Evolutionary conservation across 192 early-diverging fungal genomes (phyloP).

Genomic region (Podila verticillata): DNA sequence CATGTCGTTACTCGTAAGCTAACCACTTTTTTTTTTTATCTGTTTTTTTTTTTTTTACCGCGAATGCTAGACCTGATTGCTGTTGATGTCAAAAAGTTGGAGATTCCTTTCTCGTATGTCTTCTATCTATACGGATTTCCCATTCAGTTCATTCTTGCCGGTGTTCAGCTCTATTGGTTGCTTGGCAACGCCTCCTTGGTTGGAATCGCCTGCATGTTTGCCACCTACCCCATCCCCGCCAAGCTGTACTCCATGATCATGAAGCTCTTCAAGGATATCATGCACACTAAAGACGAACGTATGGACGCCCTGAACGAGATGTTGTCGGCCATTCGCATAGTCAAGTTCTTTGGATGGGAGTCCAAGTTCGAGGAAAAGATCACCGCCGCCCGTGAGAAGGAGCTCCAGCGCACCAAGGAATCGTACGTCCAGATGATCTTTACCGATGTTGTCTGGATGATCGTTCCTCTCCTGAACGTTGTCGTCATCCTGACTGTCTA

Average conservation of each 20-base stretch:
- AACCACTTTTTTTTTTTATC: neutral
- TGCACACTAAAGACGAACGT: constrained; percentile 79
- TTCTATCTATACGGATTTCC: constrained; percentile 74
- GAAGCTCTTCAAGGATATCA: constrained; percentile 61
- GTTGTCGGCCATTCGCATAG: constrained; percentile 81
- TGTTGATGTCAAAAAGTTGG: constrained; percentile 37
- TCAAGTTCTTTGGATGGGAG: constrained; percentile 95
- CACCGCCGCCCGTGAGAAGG: constrained; percentile 68
- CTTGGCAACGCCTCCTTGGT: constrained; percentile 87
- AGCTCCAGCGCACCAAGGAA: constrained; percentile 64
- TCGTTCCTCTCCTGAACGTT: constrained; percentile 70
- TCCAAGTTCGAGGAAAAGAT: constrained; percentile 76
- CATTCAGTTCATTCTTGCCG: constrained; percentile 71
- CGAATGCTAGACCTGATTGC: constrained; percentile 29
- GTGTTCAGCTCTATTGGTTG: constrained; percentile 76
- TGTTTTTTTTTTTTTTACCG: neutral
- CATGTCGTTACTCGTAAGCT: neutral
- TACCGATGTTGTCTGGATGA: constrained; percentile 63
- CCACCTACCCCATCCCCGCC: constrained; percentile 69
- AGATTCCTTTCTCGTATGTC: constrained; percentile 49
- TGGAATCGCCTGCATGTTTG: constrained; percentile 73
- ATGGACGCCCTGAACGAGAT: constrained; percentile 86
- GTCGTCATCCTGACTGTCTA: constrained; percentile 69
- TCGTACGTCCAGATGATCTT: constrained; percentile 66
- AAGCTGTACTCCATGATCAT: constrained; percentile 59